A percentile compares a stretch with the other conserved stretches of the same genome.
Conservation (phyloP, 768 basidiomycete genomes). For the Antrodiella citrinella region DNA sequence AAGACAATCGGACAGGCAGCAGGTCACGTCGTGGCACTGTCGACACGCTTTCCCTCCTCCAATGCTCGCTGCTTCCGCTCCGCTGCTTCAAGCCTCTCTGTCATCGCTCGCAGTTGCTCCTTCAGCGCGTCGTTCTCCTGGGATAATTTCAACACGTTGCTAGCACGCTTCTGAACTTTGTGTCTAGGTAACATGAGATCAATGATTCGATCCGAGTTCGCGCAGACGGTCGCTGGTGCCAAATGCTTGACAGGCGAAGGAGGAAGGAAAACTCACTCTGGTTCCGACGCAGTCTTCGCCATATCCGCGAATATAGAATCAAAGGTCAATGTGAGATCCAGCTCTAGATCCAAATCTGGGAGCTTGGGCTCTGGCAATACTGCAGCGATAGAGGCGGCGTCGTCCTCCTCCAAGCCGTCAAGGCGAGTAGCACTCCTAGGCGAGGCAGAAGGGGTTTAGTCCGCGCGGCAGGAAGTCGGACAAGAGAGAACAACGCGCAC, state of each 20-base stretch:
- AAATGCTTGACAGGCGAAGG: neutral
- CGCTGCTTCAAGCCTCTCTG: conserved; percentile 64
- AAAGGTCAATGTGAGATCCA: conserved; percentile 22
- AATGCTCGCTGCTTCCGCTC: conserved; percentile 51
- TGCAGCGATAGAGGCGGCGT: neutral
- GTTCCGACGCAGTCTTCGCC: conserved; percentile 3
- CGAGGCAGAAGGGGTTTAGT: neutral
- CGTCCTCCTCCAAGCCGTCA: neutral
- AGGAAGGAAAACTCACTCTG: conserved; percentile 13
- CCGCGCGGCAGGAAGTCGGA: neutral
- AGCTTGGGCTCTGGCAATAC: conserved; percentile 9
- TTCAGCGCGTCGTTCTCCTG: conserved; percentile 77
- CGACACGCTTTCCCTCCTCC: conserved; percentile 27
- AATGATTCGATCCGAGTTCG: neutral
- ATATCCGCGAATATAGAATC: conserved; percentile 18
- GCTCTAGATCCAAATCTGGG: conserved; percentile 21
- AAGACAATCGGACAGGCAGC: neutral
- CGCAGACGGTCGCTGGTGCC: neutral
- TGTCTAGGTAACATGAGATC: conserved; percentile 13
- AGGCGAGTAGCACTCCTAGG: too few species aligned
- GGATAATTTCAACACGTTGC: conserved; percentile 68
- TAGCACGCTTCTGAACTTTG: conserved; percentile 58
- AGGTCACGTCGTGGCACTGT: neutral
- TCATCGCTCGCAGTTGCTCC: conserved; percentile 68
- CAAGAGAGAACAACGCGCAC: neutral